These are phyloP conservation scores for Eutrema heterophyllum DNA, from an alignment of 345 rosid species.

Conservation along the genomic window DNA sequence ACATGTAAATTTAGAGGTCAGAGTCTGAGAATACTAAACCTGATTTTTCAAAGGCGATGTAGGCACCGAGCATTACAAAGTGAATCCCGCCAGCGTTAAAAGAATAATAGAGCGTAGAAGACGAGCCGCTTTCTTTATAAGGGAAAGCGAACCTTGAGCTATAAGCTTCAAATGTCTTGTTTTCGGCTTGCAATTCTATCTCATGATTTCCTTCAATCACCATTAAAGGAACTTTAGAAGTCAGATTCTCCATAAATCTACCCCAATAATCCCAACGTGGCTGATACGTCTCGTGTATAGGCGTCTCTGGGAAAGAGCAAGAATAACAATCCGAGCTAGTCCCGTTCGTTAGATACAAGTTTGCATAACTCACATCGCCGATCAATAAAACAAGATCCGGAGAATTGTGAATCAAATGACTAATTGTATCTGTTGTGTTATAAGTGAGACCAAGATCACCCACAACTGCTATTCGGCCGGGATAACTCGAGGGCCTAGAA, in stretches of 20 bases:
- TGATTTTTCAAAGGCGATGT: constrained; percentile 52
- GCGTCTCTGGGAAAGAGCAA: constrained; percentile 49
- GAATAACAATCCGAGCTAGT: constrained; percentile 72
- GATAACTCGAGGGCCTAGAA: constrained; percentile 54
- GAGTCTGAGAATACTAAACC: constrained; percentile 28
- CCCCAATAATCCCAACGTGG: constrained; percentile 97
- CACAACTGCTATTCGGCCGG: constrained; percentile 54
- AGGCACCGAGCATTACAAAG: constrained; percentile 82
- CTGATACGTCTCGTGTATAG: constrained; percentile 76
- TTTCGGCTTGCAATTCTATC: constrained; percentile 64
- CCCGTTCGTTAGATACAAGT: constrained; percentile 78
- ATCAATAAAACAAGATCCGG: constrained; percentile 69
- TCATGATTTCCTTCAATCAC: constrained; percentile 91
- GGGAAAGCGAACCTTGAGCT: constrained; percentile 86
- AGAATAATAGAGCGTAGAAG: constrained; percentile 72
- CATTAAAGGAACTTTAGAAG: constrained; percentile 74
- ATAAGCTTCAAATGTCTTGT: constrained; percentile 65
- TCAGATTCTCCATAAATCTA: constrained; percentile 77
- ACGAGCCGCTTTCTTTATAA: constrained; percentile 63
- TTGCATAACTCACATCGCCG: constrained; percentile 72
- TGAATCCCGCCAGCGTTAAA: constrained; percentile 94
- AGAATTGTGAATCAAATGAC: constrained; percentile 48
- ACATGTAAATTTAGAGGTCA: neutral
- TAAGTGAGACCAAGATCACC: constrained; percentile 88
- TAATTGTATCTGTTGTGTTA: constrained; percentile 64